Base-by-base conservation (phyloP, 306 rosid species). In the Vigna reflexopilosa region DNA sequence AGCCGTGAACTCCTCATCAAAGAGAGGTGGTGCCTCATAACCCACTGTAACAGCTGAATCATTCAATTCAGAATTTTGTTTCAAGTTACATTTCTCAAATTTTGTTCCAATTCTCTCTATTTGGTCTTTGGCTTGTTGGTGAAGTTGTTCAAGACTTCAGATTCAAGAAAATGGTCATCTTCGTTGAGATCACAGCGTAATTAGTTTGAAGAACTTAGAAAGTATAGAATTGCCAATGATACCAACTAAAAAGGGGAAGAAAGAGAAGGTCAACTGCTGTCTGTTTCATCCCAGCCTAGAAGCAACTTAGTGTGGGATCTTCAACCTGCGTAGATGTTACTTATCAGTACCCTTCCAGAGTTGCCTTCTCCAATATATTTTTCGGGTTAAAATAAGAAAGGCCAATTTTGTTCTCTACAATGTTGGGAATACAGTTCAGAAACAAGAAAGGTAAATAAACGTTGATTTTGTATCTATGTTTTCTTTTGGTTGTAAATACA, bases 321-420 rank as follows among this genome's bases (percentile, higher is more conserved):
- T 71, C 83, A 81, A 72, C 68, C 70, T 80, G 83, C 79, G 81
- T 36, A 71, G 10, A 86, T 63, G 65, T 80, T 65, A 67, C 74
- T 73, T 44, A 80, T 15, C 12, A 84, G 85, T 76, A 89, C 17
- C 93, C 98, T 84, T 93, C 98, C n/a, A 55, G 71, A 57, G 48
- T 72, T 68, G 86, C 96, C 58, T 64, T 89, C 80, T 91, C 86
- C 96, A 89, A 77, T 56, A 88, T 54, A 83, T 83, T 90, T 62
- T 87, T 92, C 97, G 91, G 92, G 26, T 66, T 67, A 64, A 85
- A 34, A 34, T 34, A 77, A 78, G 55, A 78, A 47, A 22, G 49
- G 22, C 13, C 30, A 70, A 34, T 52, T 58, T 45, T 14, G 22
- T 70, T 51, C 15, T 75, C 65, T 30, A 26, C 52, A 73, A 16